phyloP scores from a whole-genome alignment of 495 filamentous ascomycete genomes.

The Penicillium manginii region DNA sequence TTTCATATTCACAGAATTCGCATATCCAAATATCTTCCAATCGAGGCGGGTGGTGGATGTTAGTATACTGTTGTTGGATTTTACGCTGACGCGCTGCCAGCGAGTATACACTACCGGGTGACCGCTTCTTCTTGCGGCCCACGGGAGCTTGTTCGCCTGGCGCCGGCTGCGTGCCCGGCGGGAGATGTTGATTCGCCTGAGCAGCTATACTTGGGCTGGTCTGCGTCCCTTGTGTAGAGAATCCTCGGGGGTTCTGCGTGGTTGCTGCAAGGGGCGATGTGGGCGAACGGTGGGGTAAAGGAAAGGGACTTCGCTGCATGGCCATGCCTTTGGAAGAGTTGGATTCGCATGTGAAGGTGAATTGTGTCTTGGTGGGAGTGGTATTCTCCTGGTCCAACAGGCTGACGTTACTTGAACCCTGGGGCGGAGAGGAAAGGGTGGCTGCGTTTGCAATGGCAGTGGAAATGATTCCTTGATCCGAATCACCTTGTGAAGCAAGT shows the following conservation, averaged over 20 bases:
- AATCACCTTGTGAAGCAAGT: constrained; percentile 34
- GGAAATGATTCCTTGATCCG: constrained; percentile 80
- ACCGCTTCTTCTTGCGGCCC: constrained; percentile 60
- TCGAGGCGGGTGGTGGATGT: constrained; percentile 74
- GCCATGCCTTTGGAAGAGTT: constrained; percentile 68
- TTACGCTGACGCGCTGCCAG: constrained; percentile 69
- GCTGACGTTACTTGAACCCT: constrained; percentile 73
- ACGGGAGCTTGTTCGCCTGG: constrained; percentile 41
- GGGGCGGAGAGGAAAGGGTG: constrained; percentile 61
- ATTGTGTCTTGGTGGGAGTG: constrained; percentile 73
- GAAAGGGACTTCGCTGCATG: constrained; percentile 46
- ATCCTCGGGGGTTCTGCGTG: constrained; percentile 39
- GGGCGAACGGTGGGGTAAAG: constrained; percentile 39
- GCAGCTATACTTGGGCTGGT: constrained; percentile 59
- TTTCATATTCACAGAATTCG: constrained; percentile 88
- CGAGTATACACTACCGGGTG: constrained; percentile 60
- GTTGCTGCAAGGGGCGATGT: constrained; percentile 33
- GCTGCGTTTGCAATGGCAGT: constrained; percentile 89
- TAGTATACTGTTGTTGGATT: constrained; percentile 70
- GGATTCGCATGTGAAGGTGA: constrained; percentile 89
- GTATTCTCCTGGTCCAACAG: constrained; percentile 71
- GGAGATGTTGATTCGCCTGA: constrained; percentile 34
- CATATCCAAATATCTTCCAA: constrained; percentile 90
- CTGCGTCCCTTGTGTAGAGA: constrained; percentile 65
- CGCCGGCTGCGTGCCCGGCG: constrained; percentile 34